A percentile compares a stretch with the other conserved stretches of the same genome.
These are phyloP conservation scores for Sphaerostilbella broomeana DNA, from an alignment of 2,329 filamentous ascomycete species.

Conservation along the genomic window DNA sequence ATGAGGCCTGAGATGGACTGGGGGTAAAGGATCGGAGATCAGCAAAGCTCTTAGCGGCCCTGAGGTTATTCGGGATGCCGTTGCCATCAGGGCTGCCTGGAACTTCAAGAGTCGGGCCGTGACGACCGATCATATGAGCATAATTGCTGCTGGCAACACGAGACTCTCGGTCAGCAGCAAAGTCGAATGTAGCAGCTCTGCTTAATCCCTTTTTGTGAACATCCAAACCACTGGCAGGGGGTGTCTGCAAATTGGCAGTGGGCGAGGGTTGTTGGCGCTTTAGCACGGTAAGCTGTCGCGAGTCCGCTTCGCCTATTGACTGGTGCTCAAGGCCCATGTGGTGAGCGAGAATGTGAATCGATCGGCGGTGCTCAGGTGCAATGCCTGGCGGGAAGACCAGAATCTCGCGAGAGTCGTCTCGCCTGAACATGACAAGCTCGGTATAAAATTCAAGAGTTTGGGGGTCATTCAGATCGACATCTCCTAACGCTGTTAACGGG, in stretches of 20 bases:
- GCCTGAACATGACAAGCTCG: constrained; percentile 82
- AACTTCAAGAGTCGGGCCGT: constrained; percentile 78
- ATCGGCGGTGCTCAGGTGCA: constrained; percentile 75
- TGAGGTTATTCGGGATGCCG: constrained; percentile 68
- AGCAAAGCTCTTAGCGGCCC: constrained; percentile 92
- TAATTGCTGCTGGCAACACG: constrained; percentile 61
- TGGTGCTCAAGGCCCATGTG: constrained; percentile 89
- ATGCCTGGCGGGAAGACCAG: constrained; percentile 78
- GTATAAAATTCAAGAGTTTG: constrained; percentile 83
- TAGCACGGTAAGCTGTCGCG: constrained; percentile 85
- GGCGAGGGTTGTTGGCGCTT: constrained; percentile 53
- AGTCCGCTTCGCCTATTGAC: constrained; percentile 81
- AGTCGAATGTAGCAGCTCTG: constrained; percentile 95
- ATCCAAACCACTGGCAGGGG: constrained; percentile 61
- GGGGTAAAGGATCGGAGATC: constrained; percentile 93
- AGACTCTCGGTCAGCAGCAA: constrained; percentile 73
- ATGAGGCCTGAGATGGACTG: constrained; percentile 78
- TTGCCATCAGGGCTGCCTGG: constrained; percentile 66
- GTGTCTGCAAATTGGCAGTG: constrained; percentile 49
- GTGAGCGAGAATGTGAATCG: constrained; percentile 89
- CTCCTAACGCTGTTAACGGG: constrained; percentile 33
- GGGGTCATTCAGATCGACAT: constrained; percentile 88
- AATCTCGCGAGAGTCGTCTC: constrained; percentile 68
- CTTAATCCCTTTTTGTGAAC: constrained; percentile 78
- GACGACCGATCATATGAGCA: constrained; percentile 64